Conservation (phyloP, 306 rosid species). For the Quillaja saponaria region DNA sequence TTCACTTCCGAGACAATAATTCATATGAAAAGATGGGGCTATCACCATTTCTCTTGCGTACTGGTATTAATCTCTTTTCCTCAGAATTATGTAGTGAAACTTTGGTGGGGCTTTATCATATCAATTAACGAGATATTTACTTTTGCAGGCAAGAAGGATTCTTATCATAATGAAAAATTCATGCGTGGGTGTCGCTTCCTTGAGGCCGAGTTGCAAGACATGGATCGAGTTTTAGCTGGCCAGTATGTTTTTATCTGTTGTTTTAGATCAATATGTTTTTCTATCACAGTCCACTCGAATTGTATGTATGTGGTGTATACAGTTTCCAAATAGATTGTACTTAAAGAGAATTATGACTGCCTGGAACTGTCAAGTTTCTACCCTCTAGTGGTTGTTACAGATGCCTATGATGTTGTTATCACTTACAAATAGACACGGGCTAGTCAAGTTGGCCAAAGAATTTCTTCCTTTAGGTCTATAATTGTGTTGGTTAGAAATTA, state of each 20-base stretch:
- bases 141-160: constrained; percentile 68
- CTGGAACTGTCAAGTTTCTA: too few species aligned
- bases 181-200: constrained; percentile 96
- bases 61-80: constrained; percentile 54
- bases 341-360: too few species aligned
- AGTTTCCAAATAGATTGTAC: too few species aligned
- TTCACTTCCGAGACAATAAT: constrained; percentile 84
- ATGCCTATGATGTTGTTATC: too few species aligned
- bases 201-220: constrained; percentile 92
- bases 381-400: too few species aligned
- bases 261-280: too few species aligned
- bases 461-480: too few species aligned
- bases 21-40: constrained; percentile 76
- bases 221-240: constrained; percentile 89
- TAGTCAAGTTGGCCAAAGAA: too few species aligned
- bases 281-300: too few species aligned
- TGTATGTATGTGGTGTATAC: too few species aligned
- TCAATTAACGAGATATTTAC: constrained; percentile 10
- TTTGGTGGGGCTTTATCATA: background rate
- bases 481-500: too few species aligned
- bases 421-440: too few species aligned
- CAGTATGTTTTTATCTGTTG: constrained; percentile 52
- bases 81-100: background rate
- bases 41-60: constrained; percentile 80
- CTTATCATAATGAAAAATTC: constrained; percentile 83